Conservation (phyloP, 2,329 filamentous ascomycete species). For the Ophidiomyces ophidiicola region DNA sequence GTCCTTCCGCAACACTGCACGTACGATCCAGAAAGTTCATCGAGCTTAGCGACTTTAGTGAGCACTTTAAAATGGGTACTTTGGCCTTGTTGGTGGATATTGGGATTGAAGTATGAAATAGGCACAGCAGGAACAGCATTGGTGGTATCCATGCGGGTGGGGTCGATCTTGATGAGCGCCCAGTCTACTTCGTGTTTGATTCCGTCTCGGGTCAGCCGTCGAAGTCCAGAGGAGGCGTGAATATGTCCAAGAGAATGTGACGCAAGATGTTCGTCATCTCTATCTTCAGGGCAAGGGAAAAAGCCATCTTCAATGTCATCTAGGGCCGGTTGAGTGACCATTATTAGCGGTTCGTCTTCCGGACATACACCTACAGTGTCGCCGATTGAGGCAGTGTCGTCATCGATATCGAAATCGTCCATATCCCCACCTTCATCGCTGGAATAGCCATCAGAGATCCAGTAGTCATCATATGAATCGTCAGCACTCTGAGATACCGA, state of each 20-base stretch:
- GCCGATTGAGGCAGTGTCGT: constrained; percentile 47
- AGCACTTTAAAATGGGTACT: constrained; percentile 28
- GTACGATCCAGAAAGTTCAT: constrained; percentile 55
- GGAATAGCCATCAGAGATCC: constrained; percentile 35
- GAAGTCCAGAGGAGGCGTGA: constrained; percentile 80
- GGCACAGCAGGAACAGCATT: constrained; percentile 48
- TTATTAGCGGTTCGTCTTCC: constrained; percentile 62
- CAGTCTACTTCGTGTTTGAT: constrained; percentile 88
- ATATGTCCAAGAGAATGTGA: constrained; percentile 71
- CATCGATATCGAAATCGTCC: constrained; percentile 35
- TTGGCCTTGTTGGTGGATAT: constrained; percentile 1
- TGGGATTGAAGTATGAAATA: neutral
- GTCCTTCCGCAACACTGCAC: constrained; percentile 86
- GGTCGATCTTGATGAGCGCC: constrained; percentile 73
- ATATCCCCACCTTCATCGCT: constrained; percentile 45
- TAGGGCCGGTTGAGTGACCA: constrained; percentile 81
- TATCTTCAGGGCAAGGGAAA: constrained; percentile 64
- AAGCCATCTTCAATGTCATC: constrained; percentile 77
- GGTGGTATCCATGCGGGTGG: constrained; percentile 55
- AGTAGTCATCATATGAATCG: constrained; percentile 32
- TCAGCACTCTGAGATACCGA: constrained; percentile 28
- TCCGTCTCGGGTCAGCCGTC: constrained; percentile 57
- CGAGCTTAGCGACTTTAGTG: constrained; percentile 45
- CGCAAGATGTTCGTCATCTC: constrained; percentile 68
- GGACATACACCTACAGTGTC: constrained; percentile 69